A percentile compares a stretch with the other conserved stretches of the same genome.
Conservation (phyloP, 176 grass and related monocot species). For the Alloteropsis semialata region DNA sequence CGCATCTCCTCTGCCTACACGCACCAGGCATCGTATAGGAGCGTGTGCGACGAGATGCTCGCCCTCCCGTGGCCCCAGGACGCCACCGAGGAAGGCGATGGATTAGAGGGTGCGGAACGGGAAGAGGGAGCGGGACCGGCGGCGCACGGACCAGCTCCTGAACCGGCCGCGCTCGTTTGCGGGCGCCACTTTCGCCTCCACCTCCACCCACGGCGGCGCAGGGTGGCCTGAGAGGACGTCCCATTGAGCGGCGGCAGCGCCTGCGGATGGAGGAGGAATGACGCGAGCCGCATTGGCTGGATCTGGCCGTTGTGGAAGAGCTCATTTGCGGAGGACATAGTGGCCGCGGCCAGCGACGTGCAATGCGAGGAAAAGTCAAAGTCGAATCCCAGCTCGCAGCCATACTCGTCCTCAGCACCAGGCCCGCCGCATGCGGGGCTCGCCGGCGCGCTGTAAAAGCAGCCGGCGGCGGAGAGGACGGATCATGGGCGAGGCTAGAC, state of each 20-base stretch:
- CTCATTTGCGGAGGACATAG: conserved; percentile 84
- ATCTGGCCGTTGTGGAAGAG: conserved; percentile 92
- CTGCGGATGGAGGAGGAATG: conserved; percentile 45
- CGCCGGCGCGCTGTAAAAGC: conserved; percentile 68
- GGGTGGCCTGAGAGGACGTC: neutral
- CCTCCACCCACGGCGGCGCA: neutral
- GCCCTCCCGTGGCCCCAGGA: neutral
- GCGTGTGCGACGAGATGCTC: conserved; percentile 53
- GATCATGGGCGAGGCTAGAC: conserved; percentile 47
- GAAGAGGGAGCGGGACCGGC: conserved; percentile 60
- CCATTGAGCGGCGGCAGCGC: conserved; percentile 15
- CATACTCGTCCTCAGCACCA: neutral
- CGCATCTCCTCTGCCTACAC: conserved; percentile 81
- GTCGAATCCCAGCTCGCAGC: neutral
- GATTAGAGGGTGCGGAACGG: conserved; percentile 37
- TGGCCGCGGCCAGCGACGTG: conserved; percentile 12
- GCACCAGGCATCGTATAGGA: conserved; percentile 61
- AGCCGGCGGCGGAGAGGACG: conserved; percentile 9
- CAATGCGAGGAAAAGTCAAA: conserved; percentile 38
- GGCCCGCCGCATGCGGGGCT: conserved; percentile 51
- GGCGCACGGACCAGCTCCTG: conserved; percentile 43
- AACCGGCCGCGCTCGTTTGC: conserved; percentile 32
- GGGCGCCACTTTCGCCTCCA: neutral
- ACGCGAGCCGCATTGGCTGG: conserved; percentile 47
- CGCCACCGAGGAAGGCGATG: neutral